These are phyloP conservation scores for Rhynchosporium graminicola DNA, from an alignment of 2,329 filamentous ascomycete species.

Conservation along the genomic window DNA sequence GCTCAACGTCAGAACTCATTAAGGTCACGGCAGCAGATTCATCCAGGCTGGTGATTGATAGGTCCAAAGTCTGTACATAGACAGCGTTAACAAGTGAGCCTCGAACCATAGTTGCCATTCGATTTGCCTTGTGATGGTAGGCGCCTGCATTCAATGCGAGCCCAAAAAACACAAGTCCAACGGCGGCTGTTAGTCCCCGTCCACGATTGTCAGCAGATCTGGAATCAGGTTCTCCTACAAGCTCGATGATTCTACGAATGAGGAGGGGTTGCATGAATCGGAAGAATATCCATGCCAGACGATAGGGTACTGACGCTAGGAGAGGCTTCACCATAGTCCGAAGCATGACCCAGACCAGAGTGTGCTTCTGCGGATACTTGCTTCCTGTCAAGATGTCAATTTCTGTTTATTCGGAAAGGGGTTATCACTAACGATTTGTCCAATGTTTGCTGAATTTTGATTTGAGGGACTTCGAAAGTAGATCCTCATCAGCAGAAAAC, in stretches of 20 bases:
- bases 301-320: constrained; percentile 22
- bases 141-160: constrained; percentile 26
- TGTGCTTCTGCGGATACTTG: constrained; percentile 25
- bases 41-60: constrained; percentile 31
- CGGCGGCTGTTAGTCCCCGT: constrained; percentile 30
- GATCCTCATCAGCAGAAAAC: constrained; percentile 22
- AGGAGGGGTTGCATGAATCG: constrained; percentile 32
- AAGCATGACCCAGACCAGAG: constrained; percentile 26
- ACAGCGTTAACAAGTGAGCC: constrained; percentile 36
- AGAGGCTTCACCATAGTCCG: constrained; percentile 26
- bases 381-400: constrained; percentile 20
- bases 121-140: constrained; percentile 34
- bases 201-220: constrained; percentile 22
- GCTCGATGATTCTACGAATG: constrained; percentile 23
- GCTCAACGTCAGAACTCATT: constrained; percentile 35
- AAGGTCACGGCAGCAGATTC: constrained; percentile 37
- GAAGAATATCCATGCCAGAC: constrained; percentile 27
- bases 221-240: constrained; percentile 24
- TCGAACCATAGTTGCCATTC: constrained; percentile 34
- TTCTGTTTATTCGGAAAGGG: neutral
- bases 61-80: constrained; percentile 35
- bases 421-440: constrained; percentile 20
- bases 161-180: constrained; percentile 30
- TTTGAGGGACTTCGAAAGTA: constrained; percentile 24
- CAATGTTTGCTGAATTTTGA: constrained; percentile 24